A percentile compares a stretch with the other conserved stretches of the same genome.
These are phyloP conservation scores for Misopates orontium DNA, from an alignment of 257 asterid genomes.

Conservation along the genomic window DNA sequence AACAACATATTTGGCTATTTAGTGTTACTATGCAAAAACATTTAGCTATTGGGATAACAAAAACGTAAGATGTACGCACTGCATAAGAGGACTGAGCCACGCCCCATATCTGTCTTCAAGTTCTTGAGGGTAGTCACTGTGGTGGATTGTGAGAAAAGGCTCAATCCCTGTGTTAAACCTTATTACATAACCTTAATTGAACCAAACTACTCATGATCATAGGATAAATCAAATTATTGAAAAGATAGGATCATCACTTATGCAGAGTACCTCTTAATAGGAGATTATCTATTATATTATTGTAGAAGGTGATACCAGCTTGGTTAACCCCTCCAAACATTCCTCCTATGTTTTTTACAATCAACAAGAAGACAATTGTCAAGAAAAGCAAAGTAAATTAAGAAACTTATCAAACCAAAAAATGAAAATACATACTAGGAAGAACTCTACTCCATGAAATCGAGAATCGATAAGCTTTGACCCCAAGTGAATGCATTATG, in stretches of 20 bases:
- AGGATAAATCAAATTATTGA: too few species aligned
- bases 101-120: constrained; percentile 63
- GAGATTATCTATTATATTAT: constrained; percentile 52
- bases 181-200: neutral
- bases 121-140: constrained; percentile 71
- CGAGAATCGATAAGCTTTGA: constrained; percentile 67
- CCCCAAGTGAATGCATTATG: constrained; percentile 60
- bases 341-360: constrained; percentile 58
- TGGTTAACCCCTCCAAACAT: constrained; percentile 53
- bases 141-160: constrained; percentile 79
- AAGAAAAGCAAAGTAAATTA: too few species aligned
- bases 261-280: constrained; percentile 46
- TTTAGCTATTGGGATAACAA: neutral
- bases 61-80: constrained; percentile 39
- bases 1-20: neutral
- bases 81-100: constrained; percentile 82
- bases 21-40: neutral
- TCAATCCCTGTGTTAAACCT: constrained; percentile 49
- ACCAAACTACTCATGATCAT: too few species aligned
- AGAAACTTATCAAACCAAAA: too few species aligned
- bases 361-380: neutral
- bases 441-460: constrained; percentile 88
- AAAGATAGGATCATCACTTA: neutral
- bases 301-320: constrained; percentile 52
- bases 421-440: constrained; percentile 77